A percentile compares a stretch with the other conserved stretches of the same genome.
These are phyloP conservation scores for Combretum micranthum DNA, from an alignment of 345 rosid genomes.

Conservation along the genomic window DNA sequence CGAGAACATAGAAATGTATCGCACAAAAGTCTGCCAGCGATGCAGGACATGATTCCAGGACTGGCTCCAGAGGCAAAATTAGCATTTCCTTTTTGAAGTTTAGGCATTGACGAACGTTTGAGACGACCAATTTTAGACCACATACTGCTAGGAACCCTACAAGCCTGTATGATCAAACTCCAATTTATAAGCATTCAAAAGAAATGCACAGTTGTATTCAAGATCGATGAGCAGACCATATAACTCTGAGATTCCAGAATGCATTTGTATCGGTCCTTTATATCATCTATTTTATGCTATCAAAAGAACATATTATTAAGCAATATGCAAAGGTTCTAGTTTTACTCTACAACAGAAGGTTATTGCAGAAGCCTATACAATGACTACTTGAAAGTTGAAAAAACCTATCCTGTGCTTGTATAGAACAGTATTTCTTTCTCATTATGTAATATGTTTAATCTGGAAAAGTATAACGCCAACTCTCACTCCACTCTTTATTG, in stretches of 20 bases:
- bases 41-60: conserved; percentile 89
- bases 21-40: conserved; percentile 91
- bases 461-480: no score
- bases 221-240: background rate
- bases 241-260: background rate
- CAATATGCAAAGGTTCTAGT: no score
- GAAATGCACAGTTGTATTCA: background rate
- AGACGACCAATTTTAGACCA: conserved; percentile 99
- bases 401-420: no score
- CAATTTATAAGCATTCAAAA: background rate
- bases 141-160: conserved; percentile 78
- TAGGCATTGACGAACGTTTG: conserved; percentile 93
- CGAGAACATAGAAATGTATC: conserved; percentile 83
- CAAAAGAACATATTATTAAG: no score
- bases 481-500: background rate
- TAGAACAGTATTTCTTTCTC: no score
- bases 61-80: conserved; percentile 89
- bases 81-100: conserved; percentile 62
- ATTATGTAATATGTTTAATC: no score
- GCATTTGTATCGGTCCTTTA: no score
- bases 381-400: no score
- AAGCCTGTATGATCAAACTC: conserved; percentile 41
- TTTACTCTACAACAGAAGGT: no score
- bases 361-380: no score
- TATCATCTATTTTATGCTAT: no score